Base-by-base conservation (phyloP, 148 eudicot genomes). In the Agrostemma githago region DNA sequence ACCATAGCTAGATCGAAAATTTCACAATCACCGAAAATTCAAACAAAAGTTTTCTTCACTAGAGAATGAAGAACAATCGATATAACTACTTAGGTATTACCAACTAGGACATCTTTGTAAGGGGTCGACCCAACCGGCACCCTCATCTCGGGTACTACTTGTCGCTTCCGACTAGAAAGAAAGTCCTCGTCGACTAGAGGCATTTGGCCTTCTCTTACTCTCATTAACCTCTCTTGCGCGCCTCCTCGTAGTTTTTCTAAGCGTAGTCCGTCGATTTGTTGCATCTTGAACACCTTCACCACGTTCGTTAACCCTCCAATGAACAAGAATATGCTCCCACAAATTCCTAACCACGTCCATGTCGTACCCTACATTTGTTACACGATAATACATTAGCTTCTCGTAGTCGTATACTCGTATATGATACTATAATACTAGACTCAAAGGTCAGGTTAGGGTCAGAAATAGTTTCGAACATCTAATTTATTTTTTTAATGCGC, bases 211-310 rank as follows among this genome's bases (percentile, higher is more conserved):
- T 93, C 98, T 63, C 92, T 66, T 70, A 71, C 81, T 43, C 72
- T 86, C 5, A 79, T 42, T 67, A 90, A 37, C 48, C 86, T 72
- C 67, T 91, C 98, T 82, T 91, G 96, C 14, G 96, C 98, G 10
- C 98, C 96, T 17, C 98, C 95, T 26, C 92, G 85, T 6, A 93
- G 81, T 72, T 93, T 93, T 84, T 93, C 98, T 14, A 93, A 81
- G 43, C 89, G 83, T n/a, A 86, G 72, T 51, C 88, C 92, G 12
- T 83, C 79, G 6, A 68, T 72, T 74, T 88, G 92, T 37, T 85
- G 94, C 94, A 91, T 88, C 86, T 89, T 86, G 83, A 89, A 89
- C 39, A 90, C 96, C 80, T 91, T 93, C 58, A 88, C 87, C 42
- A 88, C 89, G 62, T 93, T 93, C 53, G 84, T 85, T 72, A 93